Evolutionary conservation across 805 yeast genomes (phyloP).

Genomic region (Kregervanrija pseudodelftensis): DNA sequence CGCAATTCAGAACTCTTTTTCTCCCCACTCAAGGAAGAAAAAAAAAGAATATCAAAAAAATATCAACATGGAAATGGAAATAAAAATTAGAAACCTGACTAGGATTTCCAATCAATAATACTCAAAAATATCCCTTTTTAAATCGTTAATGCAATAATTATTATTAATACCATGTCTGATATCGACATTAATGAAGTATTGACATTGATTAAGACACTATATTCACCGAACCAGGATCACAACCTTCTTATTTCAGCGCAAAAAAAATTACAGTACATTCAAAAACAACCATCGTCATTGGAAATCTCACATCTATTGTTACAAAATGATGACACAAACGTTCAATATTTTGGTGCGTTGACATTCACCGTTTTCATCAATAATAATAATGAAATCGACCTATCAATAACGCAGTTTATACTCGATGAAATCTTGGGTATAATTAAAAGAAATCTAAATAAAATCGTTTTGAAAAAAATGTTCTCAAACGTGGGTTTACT

Average conservation of each 20-base stretch:
- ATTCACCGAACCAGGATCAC: slow-evolving; percentile 33
- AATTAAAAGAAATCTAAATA: slow-evolving; percentile 1
- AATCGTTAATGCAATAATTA: background rate
- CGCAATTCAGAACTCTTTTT: no score
- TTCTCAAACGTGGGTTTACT: slow-evolving; percentile 8
- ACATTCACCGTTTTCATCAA: slow-evolving; percentile 52
- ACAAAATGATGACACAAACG: slow-evolving; percentile 32
- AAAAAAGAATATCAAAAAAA: no score
- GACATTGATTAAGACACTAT: slow-evolving; percentile 34
- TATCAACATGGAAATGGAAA: no score
- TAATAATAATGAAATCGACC: slow-evolving; percentile 4
- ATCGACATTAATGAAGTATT: slow-evolving; percentile 1
- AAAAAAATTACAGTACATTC: slow-evolving; percentile 47
- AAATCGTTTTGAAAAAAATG: slow-evolving; percentile 9
- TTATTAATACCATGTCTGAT: background rate
- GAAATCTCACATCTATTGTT: slow-evolving; percentile 50
- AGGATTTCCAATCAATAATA: no score
- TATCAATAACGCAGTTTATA: background rate
- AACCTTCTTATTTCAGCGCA: slow-evolving; percentile 40
- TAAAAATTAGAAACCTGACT: no score
- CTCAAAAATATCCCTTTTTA: background rate
- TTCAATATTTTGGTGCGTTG: slow-evolving; percentile 75
- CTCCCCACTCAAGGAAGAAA: no score
- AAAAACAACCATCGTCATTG: slow-evolving; percentile 50
- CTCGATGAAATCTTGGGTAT: slow-evolving; percentile 5